A percentile compares a stretch with the other conserved stretches of the same genome.
Conservation (phyloP, 345 rosid species). For the Gossypioides kirkii region DNA sequence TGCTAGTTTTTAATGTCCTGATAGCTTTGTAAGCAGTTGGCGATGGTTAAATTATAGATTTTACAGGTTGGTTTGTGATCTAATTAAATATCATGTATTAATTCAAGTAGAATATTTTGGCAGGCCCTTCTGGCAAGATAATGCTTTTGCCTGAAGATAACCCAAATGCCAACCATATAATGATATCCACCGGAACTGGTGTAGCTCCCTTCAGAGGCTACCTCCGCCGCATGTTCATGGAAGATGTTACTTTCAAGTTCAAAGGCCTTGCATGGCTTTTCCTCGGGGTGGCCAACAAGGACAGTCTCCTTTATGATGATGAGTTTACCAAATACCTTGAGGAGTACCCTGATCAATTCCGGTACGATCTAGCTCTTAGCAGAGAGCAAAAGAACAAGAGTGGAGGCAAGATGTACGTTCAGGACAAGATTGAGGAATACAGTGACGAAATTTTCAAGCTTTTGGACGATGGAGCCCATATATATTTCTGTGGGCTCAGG, state of each 20-base stretch:
- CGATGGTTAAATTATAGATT: background rate
- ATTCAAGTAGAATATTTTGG: slow-evolving; percentile 15
- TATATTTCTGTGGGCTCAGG: slow-evolving; percentile 93
- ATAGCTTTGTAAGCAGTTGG: too few relatives aligned
- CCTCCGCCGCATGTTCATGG: slow-evolving; percentile 97
- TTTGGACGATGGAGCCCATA: slow-evolving; percentile 88
- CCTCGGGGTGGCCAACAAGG: slow-evolving; percentile 95
- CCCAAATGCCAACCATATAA: slow-evolving; percentile 83
- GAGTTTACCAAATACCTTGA: slow-evolving; percentile 74
- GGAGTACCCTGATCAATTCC: slow-evolving; percentile 76
- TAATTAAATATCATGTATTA: background rate
- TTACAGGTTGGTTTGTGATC: background rate
- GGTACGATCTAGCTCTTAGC: slow-evolving; percentile 81
- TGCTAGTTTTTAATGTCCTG: background rate
- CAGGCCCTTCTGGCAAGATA: slow-evolving; percentile 95
- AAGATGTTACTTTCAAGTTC: slow-evolving; percentile 68
- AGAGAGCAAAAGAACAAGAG: slow-evolving; percentile 85
- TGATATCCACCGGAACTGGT: slow-evolving; percentile 98
- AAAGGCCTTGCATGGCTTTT: slow-evolving; percentile 95
- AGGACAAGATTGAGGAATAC: slow-evolving; percentile 95
- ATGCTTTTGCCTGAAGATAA: slow-evolving; percentile 96
- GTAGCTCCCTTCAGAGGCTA: slow-evolving; percentile 92
- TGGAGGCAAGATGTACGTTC: slow-evolving; percentile 99
- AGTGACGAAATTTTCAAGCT: slow-evolving; percentile 87
- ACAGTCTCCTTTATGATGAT: slow-evolving; percentile 89